Base-by-base conservation (phyloP, 2,329 filamentous ascomycete species). In the Colletotrichum brevisporum region DNA sequence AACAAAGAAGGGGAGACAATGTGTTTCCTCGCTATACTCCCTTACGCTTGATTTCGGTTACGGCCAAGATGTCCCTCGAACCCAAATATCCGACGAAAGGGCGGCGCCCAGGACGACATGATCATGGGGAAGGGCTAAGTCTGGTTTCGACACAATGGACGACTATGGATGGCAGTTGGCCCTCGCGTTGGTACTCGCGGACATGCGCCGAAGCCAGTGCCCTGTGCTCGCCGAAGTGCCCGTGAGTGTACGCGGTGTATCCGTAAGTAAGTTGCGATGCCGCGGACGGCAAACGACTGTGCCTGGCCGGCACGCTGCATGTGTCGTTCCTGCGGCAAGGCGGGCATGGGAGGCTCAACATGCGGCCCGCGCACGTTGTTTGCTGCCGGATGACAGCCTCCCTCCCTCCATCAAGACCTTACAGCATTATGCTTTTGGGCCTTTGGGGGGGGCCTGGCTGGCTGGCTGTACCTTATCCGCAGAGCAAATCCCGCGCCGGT, bases 311-410 rank as follows among this genome's bases (percentile, higher is more conserved):
- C 31, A 36, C 31, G 31, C 41, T 59, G 54, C 61, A 61, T 61
- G 67, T 50, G 24, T 47, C 43, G 67, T 69, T 70, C 67, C 63
- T 70, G 63, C 66, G 64, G 54, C 67, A 16, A 31, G 63, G 26
- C 39, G 24, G 31, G 43, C 21, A 43, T 45, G 31, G 45, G 58
- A 68, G 45, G 63, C 57, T 68, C 58, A 39, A 70, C 16, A 57
- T 63, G 67, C 53, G 67, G 57, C 64, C 63, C 57, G 63, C 63
- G 67, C 64, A 63, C 67, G 41, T 68, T 54, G 63, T 36, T 63
- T 70, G 67, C 26, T 61, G 56, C 39, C 52, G 50, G 55, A 55
- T 62, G 63, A 58, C 67, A 56, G 51, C 51, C 43, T 66, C 47
- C 58, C 53, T 65, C 47, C 54, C 61, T 52, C 52, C 48, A 27